Conservation (phyloP, 2,329 filamentous ascomycete species). For the Chaetomiaceae sp. region DNA sequence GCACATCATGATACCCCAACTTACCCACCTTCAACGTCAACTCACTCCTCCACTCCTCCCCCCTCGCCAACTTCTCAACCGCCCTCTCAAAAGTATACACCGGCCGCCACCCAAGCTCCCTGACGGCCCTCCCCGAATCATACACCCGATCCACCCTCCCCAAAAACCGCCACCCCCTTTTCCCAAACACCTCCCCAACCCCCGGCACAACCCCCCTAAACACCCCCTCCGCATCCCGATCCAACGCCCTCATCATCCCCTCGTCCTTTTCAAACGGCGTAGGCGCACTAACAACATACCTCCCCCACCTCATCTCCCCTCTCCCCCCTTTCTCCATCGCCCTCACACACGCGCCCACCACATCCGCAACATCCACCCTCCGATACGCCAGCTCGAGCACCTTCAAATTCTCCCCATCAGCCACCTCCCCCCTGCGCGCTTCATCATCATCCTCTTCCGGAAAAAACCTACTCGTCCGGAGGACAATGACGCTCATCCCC, state of each 20-base stretch:
- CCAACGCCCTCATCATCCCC: constrained; percentile 33
- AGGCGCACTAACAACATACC: constrained; percentile 43
- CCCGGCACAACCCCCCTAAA: constrained; percentile 29
- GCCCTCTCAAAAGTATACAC: constrained; percentile 38
- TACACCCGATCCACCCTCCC: constrained; percentile 42
- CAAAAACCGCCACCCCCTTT: constrained; percentile 36
- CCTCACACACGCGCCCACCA: constrained; percentile 39
- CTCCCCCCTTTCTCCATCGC: constrained; percentile 33
- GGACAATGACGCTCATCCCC: constrained; percentile 38
- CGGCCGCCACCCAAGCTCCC: constrained; percentile 41
- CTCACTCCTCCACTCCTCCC: constrained; percentile 38
- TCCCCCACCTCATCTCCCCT: constrained; percentile 33
- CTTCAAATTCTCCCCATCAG: constrained; percentile 42
- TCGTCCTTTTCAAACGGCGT: constrained; percentile 35
- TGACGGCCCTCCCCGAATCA: constrained; percentile 39
- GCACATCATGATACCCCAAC: constrained; percentile 41
- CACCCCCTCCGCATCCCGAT: constrained; percentile 31
- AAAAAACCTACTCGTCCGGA: constrained; percentile 47
- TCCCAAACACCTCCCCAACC: constrained; percentile 23
- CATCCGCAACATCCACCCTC: constrained; percentile 41
- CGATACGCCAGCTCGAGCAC: constrained; percentile 45
- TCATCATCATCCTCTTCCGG: constrained; percentile 45
- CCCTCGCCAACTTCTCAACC: constrained; percentile 33
- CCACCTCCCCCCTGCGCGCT: constrained; percentile 33
- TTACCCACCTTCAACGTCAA: constrained; percentile 38